Evolutionary conservation across 805 yeast species (phyloP).

Genomic region (Candida taoyuanica): DNA sequence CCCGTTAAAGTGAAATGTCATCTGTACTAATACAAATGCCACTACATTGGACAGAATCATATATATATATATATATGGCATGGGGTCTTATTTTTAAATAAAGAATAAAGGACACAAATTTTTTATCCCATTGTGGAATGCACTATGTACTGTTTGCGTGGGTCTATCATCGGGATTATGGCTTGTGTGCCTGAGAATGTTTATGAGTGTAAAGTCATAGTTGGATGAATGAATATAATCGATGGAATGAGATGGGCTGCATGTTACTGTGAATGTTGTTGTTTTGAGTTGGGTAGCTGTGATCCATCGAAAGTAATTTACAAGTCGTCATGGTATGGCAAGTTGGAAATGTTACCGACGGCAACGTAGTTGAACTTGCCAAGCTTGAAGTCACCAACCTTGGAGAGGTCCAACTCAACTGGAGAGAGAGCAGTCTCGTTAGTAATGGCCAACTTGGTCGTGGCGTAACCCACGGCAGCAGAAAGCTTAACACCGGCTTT

Average conservation of each 20-base stretch:
- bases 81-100: not conserved
- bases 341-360: constrained; percentile 78
- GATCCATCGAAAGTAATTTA: too few relatives aligned
- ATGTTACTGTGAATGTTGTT: constrained; percentile 1
- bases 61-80: too few relatives aligned
- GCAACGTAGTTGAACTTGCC: constrained; percentile 79
- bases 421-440: constrained; percentile 35
- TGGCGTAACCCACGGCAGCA: constrained; percentile 52
- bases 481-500: constrained; percentile 53
- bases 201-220: not conserved
- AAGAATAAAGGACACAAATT: constrained; percentile 1
- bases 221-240: not conserved
- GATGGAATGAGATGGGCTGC: not conserved
- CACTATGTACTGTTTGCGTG: constrained; percentile 8
- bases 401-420: constrained; percentile 33
- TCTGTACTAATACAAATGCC: too few relatives aligned
- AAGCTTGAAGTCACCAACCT: constrained; percentile 42
- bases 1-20: too few relatives aligned
- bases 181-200: not conserved
- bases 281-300: not conserved
- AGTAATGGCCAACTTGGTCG: constrained; percentile 38
- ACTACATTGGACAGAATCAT: too few relatives aligned
- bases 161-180: constrained; percentile 3
- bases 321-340: constrained; percentile 89
- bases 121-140: constrained; percentile 7